phyloP scores from a whole-genome alignment of 306 rosid species.

The Prunus dulcis region DNA sequence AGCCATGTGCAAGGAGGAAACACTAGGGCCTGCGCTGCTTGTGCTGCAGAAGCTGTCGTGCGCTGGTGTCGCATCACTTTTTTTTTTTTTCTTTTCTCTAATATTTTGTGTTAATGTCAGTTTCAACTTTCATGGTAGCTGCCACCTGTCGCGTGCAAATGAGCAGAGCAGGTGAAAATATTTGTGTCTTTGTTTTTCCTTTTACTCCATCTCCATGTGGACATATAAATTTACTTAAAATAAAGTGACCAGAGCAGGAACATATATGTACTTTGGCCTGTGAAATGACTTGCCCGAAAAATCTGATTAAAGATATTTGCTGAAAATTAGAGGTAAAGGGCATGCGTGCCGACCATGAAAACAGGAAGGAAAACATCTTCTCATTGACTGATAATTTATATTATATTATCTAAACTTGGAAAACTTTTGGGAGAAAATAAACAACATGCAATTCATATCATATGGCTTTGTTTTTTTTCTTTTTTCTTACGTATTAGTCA shows the following conservation, averaged over 20 bases:
- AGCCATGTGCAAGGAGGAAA: no score
- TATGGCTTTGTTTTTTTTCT: no score
- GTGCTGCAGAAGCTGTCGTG: no score
- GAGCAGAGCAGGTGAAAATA: neutral
- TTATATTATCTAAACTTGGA: neutral
- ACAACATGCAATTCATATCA: neutral
- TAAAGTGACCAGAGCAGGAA: neutral
- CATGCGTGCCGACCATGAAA: conserved; percentile 4
- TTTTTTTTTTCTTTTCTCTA: no score
- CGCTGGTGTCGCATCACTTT: no score
- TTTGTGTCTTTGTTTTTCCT: neutral
- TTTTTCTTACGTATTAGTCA: no score
- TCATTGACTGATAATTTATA: neutral
- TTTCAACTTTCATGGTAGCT: no score
- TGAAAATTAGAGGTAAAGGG: neutral
- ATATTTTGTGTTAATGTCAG: neutral
- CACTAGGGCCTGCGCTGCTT: no score
- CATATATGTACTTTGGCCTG: neutral
- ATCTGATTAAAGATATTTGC: neutral
- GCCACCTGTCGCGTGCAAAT: neutral
- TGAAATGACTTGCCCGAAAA: neutral
- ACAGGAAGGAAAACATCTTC: neutral
- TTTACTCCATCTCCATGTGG: neutral
- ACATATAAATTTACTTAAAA: no score
- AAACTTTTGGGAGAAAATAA: neutral